Percentiles rank a stretch among this genome's conserved stretches.
Evolutionary conservation across 257 asterid species (phyloP).

Genomic region (Orobanche coerulescens): DNA sequence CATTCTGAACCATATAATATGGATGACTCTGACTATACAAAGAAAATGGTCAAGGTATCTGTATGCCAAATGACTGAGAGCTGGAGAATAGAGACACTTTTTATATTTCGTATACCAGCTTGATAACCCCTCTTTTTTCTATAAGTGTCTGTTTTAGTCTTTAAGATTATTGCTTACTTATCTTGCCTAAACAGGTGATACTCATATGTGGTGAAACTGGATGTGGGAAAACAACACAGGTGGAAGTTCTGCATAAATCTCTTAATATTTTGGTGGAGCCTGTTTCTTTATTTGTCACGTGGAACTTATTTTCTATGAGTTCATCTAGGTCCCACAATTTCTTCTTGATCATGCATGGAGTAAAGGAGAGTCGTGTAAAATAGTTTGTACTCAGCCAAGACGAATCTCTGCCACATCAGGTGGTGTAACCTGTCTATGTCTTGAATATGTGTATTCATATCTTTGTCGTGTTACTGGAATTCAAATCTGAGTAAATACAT

Average conservation of each 20-base stretch:
- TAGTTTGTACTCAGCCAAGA: slow-evolving; percentile 91
- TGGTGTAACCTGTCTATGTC: slow-evolving; percentile 16
- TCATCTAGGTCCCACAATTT: slow-evolving; percentile 80
- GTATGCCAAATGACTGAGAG: not conserved
- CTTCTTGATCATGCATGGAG: slow-evolving; percentile 85
- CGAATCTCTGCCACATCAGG: slow-evolving; percentile 96
- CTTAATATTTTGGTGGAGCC: not conserved
- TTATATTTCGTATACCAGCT: slow-evolving; percentile 7
- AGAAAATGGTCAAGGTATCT: not conserved
- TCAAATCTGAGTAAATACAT: slow-evolving; percentile 16
- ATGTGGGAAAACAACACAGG: slow-evolving; percentile 35
- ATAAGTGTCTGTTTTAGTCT: not conserved
- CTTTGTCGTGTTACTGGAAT: slow-evolving; percentile 11
- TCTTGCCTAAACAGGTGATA: slow-evolving; percentile 58
- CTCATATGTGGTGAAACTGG: slow-evolving; percentile 98
- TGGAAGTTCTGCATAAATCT: not conserved
- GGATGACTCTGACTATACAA: not conserved
- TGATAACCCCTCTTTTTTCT: slow-evolving; percentile 1
- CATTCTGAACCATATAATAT: not conserved
- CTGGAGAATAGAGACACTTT: not conserved
- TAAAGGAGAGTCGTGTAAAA: slow-evolving; percentile 73
- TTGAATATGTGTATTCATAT: slow-evolving; percentile 8
- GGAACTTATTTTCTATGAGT: slow-evolving; percentile 1
- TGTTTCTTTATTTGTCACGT: slow-evolving; percentile 4
- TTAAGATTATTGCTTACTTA: slow-evolving; percentile 2